Conservation (phyloP, 805 yeast genomes). For the Kregervanrija fluxuum region DNA sequence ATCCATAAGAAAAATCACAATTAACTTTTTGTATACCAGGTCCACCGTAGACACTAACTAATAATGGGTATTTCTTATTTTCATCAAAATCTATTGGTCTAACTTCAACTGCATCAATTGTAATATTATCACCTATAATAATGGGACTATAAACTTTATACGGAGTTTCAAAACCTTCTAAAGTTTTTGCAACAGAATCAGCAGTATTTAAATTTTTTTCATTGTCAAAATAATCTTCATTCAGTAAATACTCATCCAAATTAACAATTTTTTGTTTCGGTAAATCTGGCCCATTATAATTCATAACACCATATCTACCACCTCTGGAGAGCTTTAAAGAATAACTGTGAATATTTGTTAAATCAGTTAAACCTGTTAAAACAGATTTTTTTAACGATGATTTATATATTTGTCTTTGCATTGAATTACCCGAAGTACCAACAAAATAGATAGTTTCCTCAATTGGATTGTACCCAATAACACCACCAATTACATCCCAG, state of each 20-base stretch:
- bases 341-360: conserved; percentile 37
- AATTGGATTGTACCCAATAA: conserved; percentile 40
- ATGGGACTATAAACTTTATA: conserved; percentile 32
- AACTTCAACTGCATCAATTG: conserved; percentile 51
- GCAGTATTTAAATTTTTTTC: conserved; percentile 14
- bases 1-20: conserved; percentile 40
- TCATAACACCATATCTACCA: conserved; percentile 42
- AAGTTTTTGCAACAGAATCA: conserved; percentile 2
- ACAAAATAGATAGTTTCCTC: conserved; percentile 44
- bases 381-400: conserved; percentile 30
- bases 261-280: conserved; percentile 39
- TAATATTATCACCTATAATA: conserved; percentile 28
- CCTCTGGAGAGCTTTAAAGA: conserved; percentile 49
- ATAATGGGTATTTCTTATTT: conserved; percentile 45
- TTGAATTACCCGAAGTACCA: conserved; percentile 47
- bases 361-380: conserved; percentile 22
- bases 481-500: conserved; percentile 47
- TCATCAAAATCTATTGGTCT: conserved; percentile 49
- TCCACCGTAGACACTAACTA: conserved; percentile 71
- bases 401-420: conserved; percentile 54
- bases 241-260: conserved; percentile 11
- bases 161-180: conserved; percentile 42
- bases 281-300: conserved; percentile 40
- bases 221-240: conserved; percentile 6
- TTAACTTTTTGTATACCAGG: conserved; percentile 66